Conservation (phyloP, 768 basidiomycete genomes). For the Rhodotorula graminis region DNA sequence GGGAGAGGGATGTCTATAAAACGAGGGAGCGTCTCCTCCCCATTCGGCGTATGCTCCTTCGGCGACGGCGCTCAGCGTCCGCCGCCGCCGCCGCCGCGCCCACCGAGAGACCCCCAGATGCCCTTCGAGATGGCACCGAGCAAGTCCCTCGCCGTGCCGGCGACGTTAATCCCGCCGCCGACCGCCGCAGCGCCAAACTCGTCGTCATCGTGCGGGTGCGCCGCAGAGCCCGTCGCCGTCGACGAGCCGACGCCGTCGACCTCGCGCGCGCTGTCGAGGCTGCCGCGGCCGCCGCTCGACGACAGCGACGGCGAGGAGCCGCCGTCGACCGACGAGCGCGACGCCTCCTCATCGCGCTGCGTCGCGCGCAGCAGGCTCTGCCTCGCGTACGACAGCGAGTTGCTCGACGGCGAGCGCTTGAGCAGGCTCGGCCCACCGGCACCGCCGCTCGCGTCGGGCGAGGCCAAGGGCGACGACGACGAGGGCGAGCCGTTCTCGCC, state of each 20-base stretch:
- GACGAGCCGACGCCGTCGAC: not conserved
- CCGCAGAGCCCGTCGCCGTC: not conserved
- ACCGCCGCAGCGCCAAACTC: not conserved
- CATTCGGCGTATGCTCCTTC: not conserved
- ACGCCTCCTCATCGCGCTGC: slow-evolving; percentile 2
- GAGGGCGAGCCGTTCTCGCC: slow-evolving; percentile 4
- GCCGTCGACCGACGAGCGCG: slow-evolving; percentile 4
- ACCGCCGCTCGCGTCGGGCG: no score
- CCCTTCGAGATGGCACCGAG: slow-evolving; percentile 34
- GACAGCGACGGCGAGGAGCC: slow-evolving; percentile 8
- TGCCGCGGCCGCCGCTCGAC: not conserved
- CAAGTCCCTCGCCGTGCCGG: slow-evolving; percentile 33
- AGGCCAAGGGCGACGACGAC: not conserved
- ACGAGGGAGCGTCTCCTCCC: no score
- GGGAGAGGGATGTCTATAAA: not conserved
- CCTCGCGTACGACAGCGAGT: slow-evolving; percentile 22
- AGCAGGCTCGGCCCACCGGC: not conserved
- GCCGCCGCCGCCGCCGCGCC: not conserved
- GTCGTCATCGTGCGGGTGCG: slow-evolving; percentile 21
- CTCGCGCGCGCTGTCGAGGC: not conserved
- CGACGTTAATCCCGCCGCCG: slow-evolving; percentile 29
- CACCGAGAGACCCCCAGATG: slow-evolving; percentile 26
- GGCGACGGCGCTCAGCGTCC: not conserved
- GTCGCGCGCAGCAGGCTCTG: slow-evolving; percentile 29
- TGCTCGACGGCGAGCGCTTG: slow-evolving; percentile 6